Conservation (phyloP, 345 rosid genomes). For the Eucalyptus sp. region DNA sequence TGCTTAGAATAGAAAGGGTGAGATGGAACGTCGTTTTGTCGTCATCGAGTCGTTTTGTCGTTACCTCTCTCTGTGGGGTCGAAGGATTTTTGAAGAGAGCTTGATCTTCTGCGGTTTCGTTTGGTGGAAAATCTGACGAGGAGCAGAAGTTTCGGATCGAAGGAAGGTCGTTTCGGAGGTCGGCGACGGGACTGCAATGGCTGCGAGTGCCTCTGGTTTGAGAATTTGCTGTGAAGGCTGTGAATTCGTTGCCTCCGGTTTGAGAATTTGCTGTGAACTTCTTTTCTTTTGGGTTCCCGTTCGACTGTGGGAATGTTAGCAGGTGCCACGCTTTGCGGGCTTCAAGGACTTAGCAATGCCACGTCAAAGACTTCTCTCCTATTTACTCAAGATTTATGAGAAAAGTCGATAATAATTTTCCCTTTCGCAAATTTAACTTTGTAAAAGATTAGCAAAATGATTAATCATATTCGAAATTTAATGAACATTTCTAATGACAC, state of each 20-base stretch:
- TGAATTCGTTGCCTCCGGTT: neutral
- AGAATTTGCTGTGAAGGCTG: neutral
- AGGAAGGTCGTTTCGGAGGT: neutral
- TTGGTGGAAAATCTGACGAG: neutral
- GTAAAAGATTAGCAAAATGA: neutral
- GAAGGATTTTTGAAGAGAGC: neutral
- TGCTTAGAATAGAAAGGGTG: neutral
- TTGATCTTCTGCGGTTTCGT: neutral
- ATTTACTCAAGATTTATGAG: neutral
- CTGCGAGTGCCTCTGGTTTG: slow-evolving; percentile 29
- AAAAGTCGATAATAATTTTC: neutral
- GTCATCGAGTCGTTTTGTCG: neutral
- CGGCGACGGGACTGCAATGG: slow-evolving; percentile 26
- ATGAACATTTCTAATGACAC: neutral
- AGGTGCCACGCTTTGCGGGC: neutral
- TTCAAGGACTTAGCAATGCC: neutral
- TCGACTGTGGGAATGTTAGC: neutral
- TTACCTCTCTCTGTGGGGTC: neutral
- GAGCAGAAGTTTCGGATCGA: neutral
- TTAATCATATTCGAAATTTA: neutral
- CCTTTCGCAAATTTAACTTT: neutral
- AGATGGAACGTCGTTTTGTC: neutral
- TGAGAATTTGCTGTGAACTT: neutral
- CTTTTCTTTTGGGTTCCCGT: neutral
- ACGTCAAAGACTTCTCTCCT: neutral